Percentiles rank a stretch among this genome's conserved stretches.
Conservation (phyloP, 192 early-diverging fungal genomes). For the Rhizoclosmatium globosum region DNA sequence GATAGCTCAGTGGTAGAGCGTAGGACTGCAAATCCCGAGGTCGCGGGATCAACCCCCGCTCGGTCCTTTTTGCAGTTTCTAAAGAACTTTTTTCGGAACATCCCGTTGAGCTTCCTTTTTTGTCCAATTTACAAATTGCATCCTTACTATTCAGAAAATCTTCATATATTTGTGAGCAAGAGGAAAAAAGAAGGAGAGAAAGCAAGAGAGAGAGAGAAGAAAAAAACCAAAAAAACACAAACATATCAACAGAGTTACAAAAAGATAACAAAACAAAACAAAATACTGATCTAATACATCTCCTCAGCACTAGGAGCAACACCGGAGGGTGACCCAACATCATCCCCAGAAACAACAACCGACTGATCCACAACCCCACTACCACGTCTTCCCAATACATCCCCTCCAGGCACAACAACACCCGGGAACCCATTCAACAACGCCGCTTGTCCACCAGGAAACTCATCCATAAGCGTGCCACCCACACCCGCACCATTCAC, state of each 20-base stretch:
- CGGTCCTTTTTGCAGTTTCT: too few species aligned
- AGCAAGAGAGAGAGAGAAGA: background rate
- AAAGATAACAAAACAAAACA: background rate
- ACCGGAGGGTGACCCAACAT: background rate
- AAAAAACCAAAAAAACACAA: conserved; percentile 7
- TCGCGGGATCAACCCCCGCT: too few species aligned
- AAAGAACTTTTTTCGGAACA: too few species aligned
- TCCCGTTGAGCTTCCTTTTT: too few species aligned
- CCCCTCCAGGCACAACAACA: background rate
- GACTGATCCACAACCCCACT: background rate
- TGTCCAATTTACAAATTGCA: too few species aligned
- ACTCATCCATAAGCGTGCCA: background rate
- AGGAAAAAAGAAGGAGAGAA: too few species aligned
- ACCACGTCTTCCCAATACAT: background rate
- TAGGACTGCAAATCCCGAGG: too few species aligned
- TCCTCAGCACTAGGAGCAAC: background rate
- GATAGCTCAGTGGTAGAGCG: too few species aligned
- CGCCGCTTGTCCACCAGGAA: background rate
- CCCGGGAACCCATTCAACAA: background rate
- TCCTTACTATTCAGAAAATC: too few species aligned
- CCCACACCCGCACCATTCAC: background rate
- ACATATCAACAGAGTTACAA: background rate
- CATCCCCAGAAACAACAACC: background rate
- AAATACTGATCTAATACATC: conserved; percentile 15
- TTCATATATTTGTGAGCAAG: too few species aligned